A percentile compares a stretch with the other conserved stretches of the same genome.
These are phyloP conservation scores for Mycena maculata DNA, from an alignment of 768 basidiomycete genomes.

Conservation along the genomic window DNA sequence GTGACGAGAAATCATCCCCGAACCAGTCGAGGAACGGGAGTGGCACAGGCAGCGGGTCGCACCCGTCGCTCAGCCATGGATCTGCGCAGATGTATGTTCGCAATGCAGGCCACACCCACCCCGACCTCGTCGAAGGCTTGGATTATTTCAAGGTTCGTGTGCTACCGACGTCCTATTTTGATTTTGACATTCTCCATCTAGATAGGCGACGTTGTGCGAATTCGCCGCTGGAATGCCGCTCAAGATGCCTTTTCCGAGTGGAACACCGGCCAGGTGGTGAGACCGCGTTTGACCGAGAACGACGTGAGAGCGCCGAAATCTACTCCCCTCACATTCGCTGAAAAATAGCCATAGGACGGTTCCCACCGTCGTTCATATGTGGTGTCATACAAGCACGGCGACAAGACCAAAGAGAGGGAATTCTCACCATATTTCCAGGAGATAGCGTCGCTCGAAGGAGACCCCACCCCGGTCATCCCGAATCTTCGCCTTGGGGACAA, in stretches of 20 bases:
- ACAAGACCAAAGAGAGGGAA: constrained; percentile 4
- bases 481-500: background rate
- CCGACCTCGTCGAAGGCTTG: constrained; percentile 28
- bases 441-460: constrained; percentile 17
- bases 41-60: background rate
- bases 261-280: constrained; percentile 11
- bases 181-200: background rate
- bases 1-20: background rate
- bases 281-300: constrained; percentile 16
- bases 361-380: constrained; percentile 21
- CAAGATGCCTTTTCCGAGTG: constrained; percentile 21
- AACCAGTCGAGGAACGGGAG: background rate
- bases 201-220: constrained; percentile 29
- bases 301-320: background rate
- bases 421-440: constrained; percentile 26
- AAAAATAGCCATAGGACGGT: constrained; percentile 18
- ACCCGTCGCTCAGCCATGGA: background rate
- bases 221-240: constrained; percentile 20
- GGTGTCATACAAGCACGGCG: constrained; percentile 8
- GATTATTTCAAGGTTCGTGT: constrained; percentile 30
- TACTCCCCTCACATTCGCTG: background rate
- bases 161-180: background rate
- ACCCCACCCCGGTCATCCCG: background rate
- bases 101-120: constrained; percentile 1
- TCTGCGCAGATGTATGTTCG: background rate